These are phyloP conservation scores for Scheffersomyces ergatensis DNA, from an alignment of 805 yeast species.

Conservation along the genomic window DNA sequence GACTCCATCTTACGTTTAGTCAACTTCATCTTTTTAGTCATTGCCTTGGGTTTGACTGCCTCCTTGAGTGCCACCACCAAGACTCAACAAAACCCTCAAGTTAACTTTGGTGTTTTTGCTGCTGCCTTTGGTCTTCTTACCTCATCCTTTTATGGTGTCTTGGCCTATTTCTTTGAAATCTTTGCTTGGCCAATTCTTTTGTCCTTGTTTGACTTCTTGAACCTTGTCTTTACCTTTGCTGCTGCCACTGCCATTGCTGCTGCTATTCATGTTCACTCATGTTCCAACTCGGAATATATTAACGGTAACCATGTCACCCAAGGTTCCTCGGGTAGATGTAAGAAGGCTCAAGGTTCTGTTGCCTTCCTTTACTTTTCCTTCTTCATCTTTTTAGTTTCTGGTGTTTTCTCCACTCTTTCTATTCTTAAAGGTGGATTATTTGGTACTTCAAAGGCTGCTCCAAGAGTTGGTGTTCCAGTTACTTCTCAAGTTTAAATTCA, in stretches of 20 bases:
- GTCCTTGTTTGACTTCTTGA: conserved; percentile 77
- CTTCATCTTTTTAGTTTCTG: conserved; percentile 68
- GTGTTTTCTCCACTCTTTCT: conserved; percentile 57
- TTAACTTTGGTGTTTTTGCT: conserved; percentile 84
- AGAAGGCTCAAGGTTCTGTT: conserved; percentile 85
- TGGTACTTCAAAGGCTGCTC: conserved; percentile 40
- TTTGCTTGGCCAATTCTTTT: conserved; percentile 86
- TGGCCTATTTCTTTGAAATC: conserved; percentile 73
- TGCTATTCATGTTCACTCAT: conserved; percentile 82
- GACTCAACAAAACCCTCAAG: conserved; percentile 64
- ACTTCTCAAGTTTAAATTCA: conserved; percentile 87
- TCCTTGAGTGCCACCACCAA: conserved; percentile 71
- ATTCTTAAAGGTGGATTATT: conserved; percentile 52
- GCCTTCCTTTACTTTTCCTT: conserved; percentile 86
- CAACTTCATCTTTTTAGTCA: conserved; percentile 73
- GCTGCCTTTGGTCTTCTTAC: conserved; percentile 83
- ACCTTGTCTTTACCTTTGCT: conserved; percentile 87
- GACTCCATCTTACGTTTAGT: conserved; percentile 73
- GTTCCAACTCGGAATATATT: conserved; percentile 66
- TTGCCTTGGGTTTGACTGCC: conserved; percentile 84
- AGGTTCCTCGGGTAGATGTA: conserved; percentile 83
- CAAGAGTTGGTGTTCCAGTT: conserved; percentile 86
- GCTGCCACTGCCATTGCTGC: conserved; percentile 95
- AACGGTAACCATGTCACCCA: conserved; percentile 66
- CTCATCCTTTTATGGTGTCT: conserved; percentile 73